Base-by-base conservation (phyloP, 192 early-diverging fungal genomes). In the Chytriomyces sp. region DNA sequence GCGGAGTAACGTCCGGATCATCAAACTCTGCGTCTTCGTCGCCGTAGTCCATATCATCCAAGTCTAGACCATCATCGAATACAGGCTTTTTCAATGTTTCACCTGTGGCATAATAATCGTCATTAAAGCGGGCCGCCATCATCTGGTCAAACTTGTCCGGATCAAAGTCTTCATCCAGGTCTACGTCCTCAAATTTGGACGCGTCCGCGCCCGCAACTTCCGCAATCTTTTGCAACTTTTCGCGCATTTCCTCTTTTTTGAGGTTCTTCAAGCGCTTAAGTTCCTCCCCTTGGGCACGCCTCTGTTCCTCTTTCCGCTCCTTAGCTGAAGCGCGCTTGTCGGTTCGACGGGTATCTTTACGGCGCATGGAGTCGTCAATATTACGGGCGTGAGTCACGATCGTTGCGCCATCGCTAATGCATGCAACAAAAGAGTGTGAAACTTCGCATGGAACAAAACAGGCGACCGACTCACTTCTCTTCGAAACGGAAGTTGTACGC, bases 401-500 rank as follows among this genome's bases (percentile, higher is more conserved):
- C 33, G 89, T 82, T 17, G 82, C 82, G 34, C 90, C 90, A 39
- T 70, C 72, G 4, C 65, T 67, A 69, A 38, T n/a, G 34, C 5
- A 22, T 4, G 41, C 39, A 31, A 36, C 36, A 17, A 25, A 17
- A 25, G 6, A 63, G 1, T 8, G 36, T 54, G 26, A 56, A 12
- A 32, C n/a, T 75, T 58, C 54, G 22, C n/a, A 38, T 40, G 44
- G 30, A 26, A 33, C 26, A 75, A 36, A 32, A 32, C 30, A 1
- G 5, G 32, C 8, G 26, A 75, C 36, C 37, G 0, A 73, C 83
- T 78, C 31, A 82, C 84, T 84, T 88, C 77, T 98, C 95, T 81
- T 96, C 94, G 64, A 91, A 97, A 53, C 96, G 88, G 83, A 96
- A 96, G 66, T 98, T 98, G 78, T 94, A 93, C 71, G 85, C 85